Base-by-base conservation (phyloP, 805 yeast genomes). In the Candida yuanshanica region DNA sequence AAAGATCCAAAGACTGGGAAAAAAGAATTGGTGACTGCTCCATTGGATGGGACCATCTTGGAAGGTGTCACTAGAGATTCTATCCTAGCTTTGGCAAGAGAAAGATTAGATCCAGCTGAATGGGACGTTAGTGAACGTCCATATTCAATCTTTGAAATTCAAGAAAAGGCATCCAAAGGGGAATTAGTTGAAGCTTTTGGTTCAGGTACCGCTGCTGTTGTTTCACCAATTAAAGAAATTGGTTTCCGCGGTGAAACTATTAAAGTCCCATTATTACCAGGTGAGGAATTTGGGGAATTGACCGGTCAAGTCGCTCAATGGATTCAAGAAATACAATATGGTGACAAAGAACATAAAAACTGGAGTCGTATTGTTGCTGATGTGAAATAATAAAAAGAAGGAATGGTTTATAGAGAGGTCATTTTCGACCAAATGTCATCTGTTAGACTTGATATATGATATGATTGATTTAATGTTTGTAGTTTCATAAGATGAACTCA, bases 1-100 rank as follows among this genome's bases (percentile, higher is more conserved):
- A 69, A 83, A 64, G 77, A 84, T 63, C 61, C 75, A n/a, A 66
- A 65, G 34, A 74, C 82, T 27, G 97, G 96, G 45, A 85, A 81
- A 66, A 85, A 84, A 59, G 98, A 91, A 69, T 75, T 91, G 52
- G 95, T 79, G 37, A 91, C 99, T 48, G 95, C 96, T 49, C 98
- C 99, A 47, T 73, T 93, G 52, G 98, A 93, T 59, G 99, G 99
- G 52, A 91, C 96, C 48, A 91, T 91, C 57, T 77, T 91, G 57
- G 96, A 87, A 64, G 99, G 99, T 71, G 95, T 91, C 56, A 89
- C 96, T 38, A 81, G 99, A 69, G 95, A 85, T 62, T 88, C 97
- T 12, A 74, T 91, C 44, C 70, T 91, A 52, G 68, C 73, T 32
- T 73, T 91, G 47, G 85, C 93, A 38, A 82, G 85, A 64, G 83